Percentiles rank a stretch among this genome's conserved stretches.
phyloP scores from a whole-genome alignment of 352 stramenopile species.

The Phytophthora macrochlamydospora region DNA sequence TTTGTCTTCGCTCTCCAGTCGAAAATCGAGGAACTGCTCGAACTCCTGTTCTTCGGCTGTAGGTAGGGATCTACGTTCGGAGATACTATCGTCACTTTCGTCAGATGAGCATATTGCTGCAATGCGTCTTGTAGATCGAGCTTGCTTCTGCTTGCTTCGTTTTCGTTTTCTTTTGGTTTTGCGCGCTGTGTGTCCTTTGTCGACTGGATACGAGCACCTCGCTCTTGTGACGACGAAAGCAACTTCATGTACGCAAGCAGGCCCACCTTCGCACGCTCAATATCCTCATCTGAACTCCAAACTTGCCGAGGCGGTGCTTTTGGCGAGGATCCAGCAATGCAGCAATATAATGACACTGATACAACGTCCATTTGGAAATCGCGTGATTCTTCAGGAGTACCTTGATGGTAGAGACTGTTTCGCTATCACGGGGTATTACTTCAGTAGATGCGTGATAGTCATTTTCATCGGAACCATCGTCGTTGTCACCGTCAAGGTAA shows the following conservation, averaged over 20 bases:
- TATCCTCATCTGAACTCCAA: background rate
- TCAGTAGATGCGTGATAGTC: no score
- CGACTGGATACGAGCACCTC: background rate
- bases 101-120: no score
- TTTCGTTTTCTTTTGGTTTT: background rate
- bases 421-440: background rate
- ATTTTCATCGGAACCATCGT: no score
- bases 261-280: background rate
- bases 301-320: background rate
- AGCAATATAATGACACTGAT: background rate
- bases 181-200: background rate
- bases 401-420: background rate
- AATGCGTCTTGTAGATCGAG: no score
- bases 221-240: no score
- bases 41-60: background rate
- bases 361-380: background rate
- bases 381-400: background rate
- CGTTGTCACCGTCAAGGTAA: no score
- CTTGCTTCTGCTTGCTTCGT: no score
- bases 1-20: background rate
- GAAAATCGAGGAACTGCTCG: background rate
- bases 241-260: background rate
- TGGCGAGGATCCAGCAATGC: background rate
- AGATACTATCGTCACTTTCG: no score
- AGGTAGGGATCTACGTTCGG: no score